phyloP scores from a whole-genome alignment of 2,329 filamentous ascomycete genomes.

The Scedosporium aurantiacum region DNA sequence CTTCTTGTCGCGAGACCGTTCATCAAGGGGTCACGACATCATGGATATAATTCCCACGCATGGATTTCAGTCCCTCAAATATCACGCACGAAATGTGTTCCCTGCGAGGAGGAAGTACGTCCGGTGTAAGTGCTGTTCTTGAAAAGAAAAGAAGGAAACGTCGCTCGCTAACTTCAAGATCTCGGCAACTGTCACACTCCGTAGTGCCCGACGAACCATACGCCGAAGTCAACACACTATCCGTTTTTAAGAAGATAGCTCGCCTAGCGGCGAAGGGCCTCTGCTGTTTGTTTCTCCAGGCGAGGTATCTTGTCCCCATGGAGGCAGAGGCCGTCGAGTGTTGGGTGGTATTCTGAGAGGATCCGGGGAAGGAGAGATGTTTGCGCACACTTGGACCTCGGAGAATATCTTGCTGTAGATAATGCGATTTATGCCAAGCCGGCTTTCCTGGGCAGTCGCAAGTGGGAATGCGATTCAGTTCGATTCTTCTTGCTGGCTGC shows the following conservation, averaged over 20 bases:
- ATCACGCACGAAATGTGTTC: not conserved
- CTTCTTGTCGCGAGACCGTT: no score
- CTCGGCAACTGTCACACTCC: no score
- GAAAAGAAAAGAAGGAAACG: no score
- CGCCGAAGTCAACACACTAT: not conserved
- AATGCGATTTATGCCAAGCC: no score
- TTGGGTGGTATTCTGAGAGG: not conserved
- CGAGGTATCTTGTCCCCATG: conserved; percentile 2
- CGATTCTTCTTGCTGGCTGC: no score
- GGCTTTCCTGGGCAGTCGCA: no score
- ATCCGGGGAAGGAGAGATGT: not conserved
- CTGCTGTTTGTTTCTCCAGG: not conserved
- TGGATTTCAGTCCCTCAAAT: not conserved
- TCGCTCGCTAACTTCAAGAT: no score
- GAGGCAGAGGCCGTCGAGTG: not conserved
- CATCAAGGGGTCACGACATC: no score
- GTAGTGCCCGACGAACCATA: not conserved
- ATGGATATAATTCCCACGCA: no score
- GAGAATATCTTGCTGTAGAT: no score
- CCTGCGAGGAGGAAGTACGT: not conserved
- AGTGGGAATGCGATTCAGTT: no score
- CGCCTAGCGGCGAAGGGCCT: not conserved
- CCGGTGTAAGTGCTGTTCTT: not conserved
- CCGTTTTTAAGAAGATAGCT: not conserved
- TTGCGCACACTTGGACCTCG: not conserved